phyloP scores from a whole-genome alignment of 2,329 filamentous ascomycete species.

The Colletotrichum sp. region DNA sequence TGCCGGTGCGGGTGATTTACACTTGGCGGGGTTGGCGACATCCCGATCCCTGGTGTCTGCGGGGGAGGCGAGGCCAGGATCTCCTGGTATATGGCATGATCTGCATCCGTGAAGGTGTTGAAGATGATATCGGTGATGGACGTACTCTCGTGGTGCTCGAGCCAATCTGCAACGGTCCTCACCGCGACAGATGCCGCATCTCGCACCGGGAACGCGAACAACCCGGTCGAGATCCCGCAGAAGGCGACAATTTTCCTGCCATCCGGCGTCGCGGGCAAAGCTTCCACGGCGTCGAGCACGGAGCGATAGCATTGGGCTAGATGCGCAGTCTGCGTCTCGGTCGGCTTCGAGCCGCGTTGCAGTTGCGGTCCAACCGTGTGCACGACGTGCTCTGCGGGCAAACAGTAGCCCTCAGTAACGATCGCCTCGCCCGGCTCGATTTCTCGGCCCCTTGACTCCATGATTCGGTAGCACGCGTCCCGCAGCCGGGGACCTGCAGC shows the following conservation, averaged over 20 bases:
- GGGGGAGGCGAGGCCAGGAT: not conserved
- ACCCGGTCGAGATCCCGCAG: conserved; percentile 38
- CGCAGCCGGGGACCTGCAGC: conserved; percentile 34
- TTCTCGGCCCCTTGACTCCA: conserved; percentile 25
- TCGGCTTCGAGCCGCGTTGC: conserved; percentile 24
- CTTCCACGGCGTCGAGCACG: conserved; percentile 32
- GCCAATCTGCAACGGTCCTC: conserved; percentile 26
- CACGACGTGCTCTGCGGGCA: conserved; percentile 32
- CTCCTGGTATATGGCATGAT: conserved; percentile 22
- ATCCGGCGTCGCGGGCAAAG: conserved; percentile 25
- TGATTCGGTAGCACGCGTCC: conserved; percentile 31
- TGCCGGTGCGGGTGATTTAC: not conserved
- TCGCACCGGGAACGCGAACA: conserved; percentile 36
- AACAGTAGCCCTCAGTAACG: conserved; percentile 30
- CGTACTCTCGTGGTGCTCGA: conserved; percentile 26
- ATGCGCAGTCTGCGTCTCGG: conserved; percentile 20
- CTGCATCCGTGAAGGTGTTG: conserved; percentile 33
- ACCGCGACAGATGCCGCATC: conserved; percentile 33
- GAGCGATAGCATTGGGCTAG: conserved; percentile 33
- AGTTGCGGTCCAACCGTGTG: conserved; percentile 40
- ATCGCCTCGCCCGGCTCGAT: conserved; percentile 31
- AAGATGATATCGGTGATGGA: conserved; percentile 35
- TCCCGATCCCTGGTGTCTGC: not conserved
- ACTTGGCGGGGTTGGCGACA: not conserved
- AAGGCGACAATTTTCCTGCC: conserved; percentile 32